phyloP scores from a whole-genome alignment of 805 yeast species.

The Saccharomycopsis sp. region DNA sequence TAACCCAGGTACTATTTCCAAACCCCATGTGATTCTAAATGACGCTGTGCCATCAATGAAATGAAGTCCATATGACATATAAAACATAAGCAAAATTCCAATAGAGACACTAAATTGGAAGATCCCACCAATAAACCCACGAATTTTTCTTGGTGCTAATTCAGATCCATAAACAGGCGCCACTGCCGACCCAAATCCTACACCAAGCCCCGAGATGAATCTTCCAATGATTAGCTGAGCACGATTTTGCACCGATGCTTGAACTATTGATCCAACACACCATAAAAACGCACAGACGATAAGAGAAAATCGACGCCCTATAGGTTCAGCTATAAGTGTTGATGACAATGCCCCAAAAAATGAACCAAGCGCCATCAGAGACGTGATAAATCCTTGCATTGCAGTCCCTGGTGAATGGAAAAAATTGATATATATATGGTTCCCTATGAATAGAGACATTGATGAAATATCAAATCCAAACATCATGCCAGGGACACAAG shows the following conservation, averaged over 20 bases:
- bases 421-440: conserved; percentile 37
- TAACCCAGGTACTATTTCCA: conserved; percentile 46
- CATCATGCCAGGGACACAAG: conserved; percentile 61
- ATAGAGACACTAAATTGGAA: conserved; percentile 59
- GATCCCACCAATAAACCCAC: conserved; percentile 55
- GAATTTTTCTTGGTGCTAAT: conserved; percentile 50
- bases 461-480: conserved; percentile 72
- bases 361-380: conserved; percentile 72
- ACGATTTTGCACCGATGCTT: conserved; percentile 32
- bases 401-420: conserved; percentile 45
- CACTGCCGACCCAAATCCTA: conserved; percentile 59
- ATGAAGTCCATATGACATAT: conserved; percentile 41
- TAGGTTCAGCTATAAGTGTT: conserved; percentile 39
- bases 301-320: conserved; percentile 41
- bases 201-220: conserved; percentile 54
- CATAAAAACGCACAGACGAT: conserved; percentile 39
- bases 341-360: conserved; percentile 51
- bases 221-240: conserved; percentile 46
- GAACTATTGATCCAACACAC: conserved; percentile 45
- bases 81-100: conserved; percentile 60
- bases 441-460: conserved; percentile 55
- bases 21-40: conserved; percentile 43
- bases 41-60: conserved; percentile 32
- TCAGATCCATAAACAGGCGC: conserved; percentile 66
- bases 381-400: conserved; percentile 63